Conservation (phyloP, 495 filamentous ascomycete species). For the Mytilinidion resinicola region DNA sequence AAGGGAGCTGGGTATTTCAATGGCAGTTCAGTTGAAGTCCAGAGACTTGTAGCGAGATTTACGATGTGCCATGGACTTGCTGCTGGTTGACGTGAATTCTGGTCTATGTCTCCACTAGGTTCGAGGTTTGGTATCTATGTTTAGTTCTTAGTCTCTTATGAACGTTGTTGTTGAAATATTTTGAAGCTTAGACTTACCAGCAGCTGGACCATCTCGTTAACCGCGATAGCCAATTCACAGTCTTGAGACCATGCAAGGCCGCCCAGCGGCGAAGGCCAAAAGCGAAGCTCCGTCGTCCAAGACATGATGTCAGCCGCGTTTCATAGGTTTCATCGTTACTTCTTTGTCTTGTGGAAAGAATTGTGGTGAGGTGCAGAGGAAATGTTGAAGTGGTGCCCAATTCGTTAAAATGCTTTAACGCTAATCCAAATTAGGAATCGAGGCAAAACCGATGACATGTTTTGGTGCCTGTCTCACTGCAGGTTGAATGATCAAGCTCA, state of each 20-base stretch:
- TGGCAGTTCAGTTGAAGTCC: constrained; percentile 50
- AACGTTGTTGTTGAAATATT: constrained; percentile 8
- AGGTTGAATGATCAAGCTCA: too few species aligned
- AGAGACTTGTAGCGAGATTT: constrained; percentile 45
- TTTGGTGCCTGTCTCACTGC: too few species aligned
- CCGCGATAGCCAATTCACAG: constrained; percentile 55
- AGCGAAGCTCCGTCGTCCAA: constrained; percentile 28
- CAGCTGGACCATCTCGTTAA: constrained; percentile 53
- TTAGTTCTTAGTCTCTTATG: background rate
- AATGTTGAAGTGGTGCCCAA: too few species aligned
- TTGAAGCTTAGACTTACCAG: constrained; percentile 36
- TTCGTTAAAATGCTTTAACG: too few species aligned
- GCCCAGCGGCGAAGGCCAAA: constrained; percentile 38
- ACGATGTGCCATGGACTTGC: constrained; percentile 26
- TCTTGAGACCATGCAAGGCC: constrained; percentile 58
- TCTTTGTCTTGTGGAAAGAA: too few species aligned
- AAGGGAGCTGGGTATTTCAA: constrained; percentile 42
- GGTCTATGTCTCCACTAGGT: background rate
- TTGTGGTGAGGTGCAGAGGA: too few species aligned
- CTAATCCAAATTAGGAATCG: too few species aligned
- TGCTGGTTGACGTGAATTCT: constrained; percentile 1
- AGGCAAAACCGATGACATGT: too few species aligned
- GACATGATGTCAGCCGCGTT: constrained; percentile 12
- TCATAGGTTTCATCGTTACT: background rate
- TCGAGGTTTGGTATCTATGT: constrained; percentile 35